Evolutionary conservation across 345 rosid genomes (phyloP).

Genomic region (Rhizophora apiculata): DNA sequence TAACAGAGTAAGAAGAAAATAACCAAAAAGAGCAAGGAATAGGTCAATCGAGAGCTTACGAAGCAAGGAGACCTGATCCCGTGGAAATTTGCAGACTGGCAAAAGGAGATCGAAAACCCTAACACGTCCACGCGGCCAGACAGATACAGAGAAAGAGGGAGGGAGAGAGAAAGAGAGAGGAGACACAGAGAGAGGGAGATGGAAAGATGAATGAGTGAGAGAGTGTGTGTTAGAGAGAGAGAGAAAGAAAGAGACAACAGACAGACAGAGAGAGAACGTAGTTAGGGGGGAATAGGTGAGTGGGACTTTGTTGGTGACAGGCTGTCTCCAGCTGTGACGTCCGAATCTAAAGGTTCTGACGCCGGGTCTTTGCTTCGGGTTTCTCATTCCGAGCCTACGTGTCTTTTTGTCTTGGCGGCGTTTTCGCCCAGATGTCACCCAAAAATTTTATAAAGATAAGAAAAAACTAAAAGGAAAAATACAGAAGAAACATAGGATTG

Average conservation of each 20-base stretch:
- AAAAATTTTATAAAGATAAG: too few species aligned
- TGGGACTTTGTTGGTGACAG: constrained; percentile 99
- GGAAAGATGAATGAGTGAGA: background rate
- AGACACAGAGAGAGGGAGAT: background rate
- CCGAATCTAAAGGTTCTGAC: constrained; percentile 55
- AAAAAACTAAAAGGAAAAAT: too few species aligned
- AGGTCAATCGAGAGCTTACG: constrained; percentile 50
- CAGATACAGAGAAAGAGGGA: background rate
- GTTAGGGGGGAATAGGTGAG: constrained; percentile 49
- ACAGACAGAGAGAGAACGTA: constrained; percentile 19
- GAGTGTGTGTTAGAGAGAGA: constrained; percentile 10
- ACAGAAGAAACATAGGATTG: too few species aligned
- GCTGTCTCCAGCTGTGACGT: constrained; percentile 92
- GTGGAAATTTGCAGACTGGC: constrained; percentile 23
- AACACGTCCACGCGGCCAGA: constrained; percentile 1
- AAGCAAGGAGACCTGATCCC: constrained; percentile 52
- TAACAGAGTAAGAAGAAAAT: background rate
- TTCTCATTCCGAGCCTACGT: constrained; percentile 28
- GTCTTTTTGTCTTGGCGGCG: constrained; percentile 12
- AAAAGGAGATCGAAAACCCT: constrained; percentile 45
- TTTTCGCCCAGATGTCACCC: too few species aligned
- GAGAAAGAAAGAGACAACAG: background rate
- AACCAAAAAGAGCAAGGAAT: constrained; percentile 7
- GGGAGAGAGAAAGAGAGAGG: background rate
- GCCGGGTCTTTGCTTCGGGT: constrained; percentile 18